These are phyloP conservation scores for Arctium lappa DNA, from an alignment of 129 eudicot genomes.

Conservation along the genomic window DNA sequence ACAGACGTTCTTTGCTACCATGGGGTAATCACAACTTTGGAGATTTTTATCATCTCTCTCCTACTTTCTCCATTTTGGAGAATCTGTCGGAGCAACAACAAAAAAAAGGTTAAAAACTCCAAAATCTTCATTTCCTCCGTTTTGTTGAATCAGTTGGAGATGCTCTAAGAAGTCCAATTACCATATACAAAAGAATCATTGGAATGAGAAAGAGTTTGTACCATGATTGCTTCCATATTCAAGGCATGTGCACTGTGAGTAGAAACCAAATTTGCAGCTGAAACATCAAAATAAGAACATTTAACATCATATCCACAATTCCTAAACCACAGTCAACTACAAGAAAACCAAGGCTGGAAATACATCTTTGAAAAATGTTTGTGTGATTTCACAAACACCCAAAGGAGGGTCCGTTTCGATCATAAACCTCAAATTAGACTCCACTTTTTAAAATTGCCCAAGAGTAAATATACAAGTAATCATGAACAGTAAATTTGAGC, in stretches of 20 bases:
- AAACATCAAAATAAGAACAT: constrained; percentile 25
- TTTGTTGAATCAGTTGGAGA: not conserved
- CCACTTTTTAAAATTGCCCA: not conserved
- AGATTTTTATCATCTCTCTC: not conserved
- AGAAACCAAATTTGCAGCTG: constrained; percentile 63
- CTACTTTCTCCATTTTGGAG: not conserved
- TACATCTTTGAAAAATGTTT: not conserved
- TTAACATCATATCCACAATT: constrained; percentile 6
- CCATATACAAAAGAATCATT: not conserved
- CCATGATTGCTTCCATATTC: constrained; percentile 47
- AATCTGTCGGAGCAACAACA: not conserved
- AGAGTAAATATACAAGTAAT: not conserved
- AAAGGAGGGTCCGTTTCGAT: not conserved
- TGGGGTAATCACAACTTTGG: too few species aligned
- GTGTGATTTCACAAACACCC: constrained; percentile 10
- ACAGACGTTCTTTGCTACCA: not conserved
- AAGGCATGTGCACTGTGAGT: constrained; percentile 69
- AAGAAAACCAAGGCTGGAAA: not conserved
- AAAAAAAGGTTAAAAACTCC: not conserved
- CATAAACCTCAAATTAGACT: constrained; percentile 3
- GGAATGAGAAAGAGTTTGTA: constrained; percentile 28
- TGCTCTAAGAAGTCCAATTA: not conserved
- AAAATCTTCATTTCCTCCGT: not conserved
- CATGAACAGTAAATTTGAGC: not conserved
- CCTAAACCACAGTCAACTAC: not conserved